phyloP scores from a whole-genome alignment of 352 stramenopile genomes.

The Phytophthora pistaciae region DNA sequence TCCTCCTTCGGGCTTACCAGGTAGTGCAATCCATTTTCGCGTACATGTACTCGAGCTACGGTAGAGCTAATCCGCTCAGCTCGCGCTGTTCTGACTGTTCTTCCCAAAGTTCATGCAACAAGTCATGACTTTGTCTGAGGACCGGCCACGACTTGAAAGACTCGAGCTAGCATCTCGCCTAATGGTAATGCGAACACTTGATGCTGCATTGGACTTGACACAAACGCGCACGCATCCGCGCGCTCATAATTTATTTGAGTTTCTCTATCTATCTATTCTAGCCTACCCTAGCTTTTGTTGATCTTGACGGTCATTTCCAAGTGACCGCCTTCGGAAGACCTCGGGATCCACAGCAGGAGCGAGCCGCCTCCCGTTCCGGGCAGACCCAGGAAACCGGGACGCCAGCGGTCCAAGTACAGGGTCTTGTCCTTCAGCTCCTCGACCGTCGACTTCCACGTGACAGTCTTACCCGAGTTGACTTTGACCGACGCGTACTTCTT shows the following conservation, averaged over 20 bases:
- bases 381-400: conserved; percentile 52
- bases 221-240: conserved; percentile 7
- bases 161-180: too few species aligned
- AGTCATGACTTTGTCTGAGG: too few species aligned
- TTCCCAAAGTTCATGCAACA: too few species aligned
- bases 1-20: too few species aligned
- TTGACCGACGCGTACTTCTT: conserved; percentile 42
- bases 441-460: conserved; percentile 53
- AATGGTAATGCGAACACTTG: neutral
- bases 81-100: too few species aligned
- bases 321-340: conserved; percentile 45
- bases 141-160: too few species aligned
- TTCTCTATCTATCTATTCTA: conserved; percentile 29
- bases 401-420: conserved; percentile 76
- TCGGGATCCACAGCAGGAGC: conserved; percentile 61
- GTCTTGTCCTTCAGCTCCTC: conserved; percentile 54
- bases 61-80: too few species aligned
- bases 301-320: conserved; percentile 54
- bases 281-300: conserved; percentile 54
- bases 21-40: too few species aligned
- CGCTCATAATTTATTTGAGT: conserved; percentile 40
- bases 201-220: neutral
- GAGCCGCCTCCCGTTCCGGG: conserved; percentile 53
- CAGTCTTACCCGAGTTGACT: conserved; percentile 43
- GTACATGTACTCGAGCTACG: too few species aligned